A percentile compares a stretch with the other conserved stretches of the same genome.
phyloP scores from a whole-genome alignment of 2,329 filamentous ascomycete genomes.

The Alternaria sp. region DNA sequence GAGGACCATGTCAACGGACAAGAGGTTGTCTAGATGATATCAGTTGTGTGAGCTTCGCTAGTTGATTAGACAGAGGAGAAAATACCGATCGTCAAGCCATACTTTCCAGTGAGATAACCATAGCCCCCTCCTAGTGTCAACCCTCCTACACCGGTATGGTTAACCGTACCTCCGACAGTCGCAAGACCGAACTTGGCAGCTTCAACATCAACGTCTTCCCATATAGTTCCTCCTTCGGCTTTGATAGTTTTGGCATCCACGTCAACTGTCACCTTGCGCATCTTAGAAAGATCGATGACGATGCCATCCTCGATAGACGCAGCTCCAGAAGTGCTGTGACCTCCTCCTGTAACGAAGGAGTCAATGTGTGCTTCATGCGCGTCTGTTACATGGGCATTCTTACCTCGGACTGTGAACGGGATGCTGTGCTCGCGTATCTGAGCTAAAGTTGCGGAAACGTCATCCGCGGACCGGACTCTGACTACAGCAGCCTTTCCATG shows the following conservation, averaged over 20 bases:
- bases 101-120: slow-evolving; percentile 62
- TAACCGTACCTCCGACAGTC: slow-evolving; percentile 69
- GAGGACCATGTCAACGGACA: slow-evolving; percentile 44
- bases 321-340: slow-evolving; percentile 63
- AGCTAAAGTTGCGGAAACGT: slow-evolving; percentile 33
- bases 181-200: slow-evolving; percentile 62
- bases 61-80: not conserved
- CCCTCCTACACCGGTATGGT: slow-evolving; percentile 69
- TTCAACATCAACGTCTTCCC: slow-evolving; percentile 64
- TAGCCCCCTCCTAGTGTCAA: slow-evolving; percentile 65
- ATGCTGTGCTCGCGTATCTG: slow-evolving; percentile 46
- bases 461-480: slow-evolving; percentile 25
- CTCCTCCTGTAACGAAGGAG: slow-evolving; percentile 54
- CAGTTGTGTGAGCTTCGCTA: not conserved
- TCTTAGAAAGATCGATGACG: slow-evolving; percentile 63
- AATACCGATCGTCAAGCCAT: slow-evolving; percentile 64
- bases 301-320: slow-evolving; percentile 62
- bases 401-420: slow-evolving; percentile 59
- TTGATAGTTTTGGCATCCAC: slow-evolving; percentile 55
- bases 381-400: not conserved
- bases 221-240: slow-evolving; percentile 62
- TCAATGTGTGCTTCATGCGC: not conserved
- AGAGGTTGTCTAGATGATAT: slow-evolving; percentile 47
- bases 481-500: slow-evolving; percentile 32
- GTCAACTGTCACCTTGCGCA: slow-evolving; percentile 62